These are phyloP conservation scores for Brasilioporus rufonigricans DNA, from an alignment of 768 basidiomycete genomes.

Conservation along the genomic window DNA sequence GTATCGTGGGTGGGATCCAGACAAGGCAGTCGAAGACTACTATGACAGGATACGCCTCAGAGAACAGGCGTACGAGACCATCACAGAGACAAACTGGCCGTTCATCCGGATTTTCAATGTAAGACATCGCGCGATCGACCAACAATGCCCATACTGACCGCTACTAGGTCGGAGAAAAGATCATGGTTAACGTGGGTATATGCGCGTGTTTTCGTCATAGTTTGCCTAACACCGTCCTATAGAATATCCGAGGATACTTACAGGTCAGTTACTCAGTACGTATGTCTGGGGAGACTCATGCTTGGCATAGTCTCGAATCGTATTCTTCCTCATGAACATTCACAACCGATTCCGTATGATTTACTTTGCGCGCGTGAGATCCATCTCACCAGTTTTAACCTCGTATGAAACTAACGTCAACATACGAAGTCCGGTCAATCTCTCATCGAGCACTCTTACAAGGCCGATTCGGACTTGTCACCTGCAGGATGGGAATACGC, in stretches of 20 bases:
- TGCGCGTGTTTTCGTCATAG: background rate
- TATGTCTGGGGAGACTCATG: background rate
- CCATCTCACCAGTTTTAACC: background rate
- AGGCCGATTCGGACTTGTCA: constrained; percentile 96
- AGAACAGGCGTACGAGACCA: constrained; percentile 84
- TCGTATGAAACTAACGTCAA: background rate
- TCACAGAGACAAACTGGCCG: constrained; percentile 89
- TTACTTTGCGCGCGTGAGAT: constrained; percentile 88
- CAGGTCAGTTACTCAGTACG: constrained; percentile 49
- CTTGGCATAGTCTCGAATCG: constrained; percentile 73
- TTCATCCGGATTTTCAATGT: constrained; percentile 95
- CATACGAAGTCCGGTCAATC: constrained; percentile 87
- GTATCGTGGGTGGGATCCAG: constrained; percentile 93
- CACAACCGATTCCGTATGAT: constrained; percentile 92
- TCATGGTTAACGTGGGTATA: constrained; percentile 80
- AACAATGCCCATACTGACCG: constrained; percentile 6
- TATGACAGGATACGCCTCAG: constrained; percentile 85
- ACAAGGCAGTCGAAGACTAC: constrained; percentile 90
- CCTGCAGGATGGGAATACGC: constrained; percentile 96
- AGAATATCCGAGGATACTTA: constrained; percentile 87
- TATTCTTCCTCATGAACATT: constrained; percentile 99
- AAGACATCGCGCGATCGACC: constrained; percentile 17
- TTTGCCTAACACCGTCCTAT: background rate
- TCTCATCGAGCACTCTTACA: constrained; percentile 97
- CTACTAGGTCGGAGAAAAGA: constrained; percentile 85